Percentiles rank a stretch among this genome's conserved stretches.
phyloP scores from a whole-genome alignment of 2,329 filamentous ascomycete species.

The Colletotrichum orchidophilum region DNA sequence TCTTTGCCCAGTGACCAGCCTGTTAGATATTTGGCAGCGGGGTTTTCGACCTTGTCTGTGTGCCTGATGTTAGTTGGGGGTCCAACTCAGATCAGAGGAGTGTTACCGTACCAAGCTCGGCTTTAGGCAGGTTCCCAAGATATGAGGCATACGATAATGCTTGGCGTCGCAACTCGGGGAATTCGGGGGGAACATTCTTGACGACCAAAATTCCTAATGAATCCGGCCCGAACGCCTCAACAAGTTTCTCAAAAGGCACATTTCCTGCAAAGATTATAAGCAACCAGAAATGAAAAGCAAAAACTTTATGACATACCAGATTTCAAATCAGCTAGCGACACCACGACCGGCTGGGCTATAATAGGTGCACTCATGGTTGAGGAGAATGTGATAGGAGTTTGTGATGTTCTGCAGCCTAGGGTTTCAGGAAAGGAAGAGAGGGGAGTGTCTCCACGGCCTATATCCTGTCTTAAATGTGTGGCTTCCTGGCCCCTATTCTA shows the following conservation, averaged over 20 bases:
- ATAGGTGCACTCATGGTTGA: slow-evolving; percentile 34
- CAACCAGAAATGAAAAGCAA: fast-evolving
- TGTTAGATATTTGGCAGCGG: slow-evolving; percentile 69
- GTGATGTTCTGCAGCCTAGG: not conserved
- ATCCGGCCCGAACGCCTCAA: slow-evolving; percentile 86
- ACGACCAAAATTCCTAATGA: slow-evolving; percentile 93
- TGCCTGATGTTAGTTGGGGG: slow-evolving; percentile 30
- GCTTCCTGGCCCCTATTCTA: not conserved
- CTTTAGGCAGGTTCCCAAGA: slow-evolving; percentile 79
- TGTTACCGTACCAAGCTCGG: slow-evolving; percentile 75
- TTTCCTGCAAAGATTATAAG: slow-evolving; percentile 56
- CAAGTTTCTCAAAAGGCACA: slow-evolving; percentile 73
- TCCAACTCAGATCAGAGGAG: not conserved
- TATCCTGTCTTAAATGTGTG: not conserved
- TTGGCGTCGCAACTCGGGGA: slow-evolving; percentile 73
- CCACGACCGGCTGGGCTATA: slow-evolving; percentile 64
- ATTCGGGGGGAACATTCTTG: slow-evolving; percentile 79
- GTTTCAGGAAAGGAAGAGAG: not conserved
- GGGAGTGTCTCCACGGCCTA: not conserved
- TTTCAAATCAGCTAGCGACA: slow-evolving; percentile 68
- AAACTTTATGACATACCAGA: slow-evolving; percentile 52
- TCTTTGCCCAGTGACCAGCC: slow-evolving; percentile 87
- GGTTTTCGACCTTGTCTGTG: slow-evolving; percentile 65
- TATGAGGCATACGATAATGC: slow-evolving; percentile 89
- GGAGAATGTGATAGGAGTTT: not conserved